Evolutionary conservation across 805 yeast genomes (phyloP), one percentile per base, ranked within the genome.

Genomic region (Komagataella mondaviorum): DNA sequence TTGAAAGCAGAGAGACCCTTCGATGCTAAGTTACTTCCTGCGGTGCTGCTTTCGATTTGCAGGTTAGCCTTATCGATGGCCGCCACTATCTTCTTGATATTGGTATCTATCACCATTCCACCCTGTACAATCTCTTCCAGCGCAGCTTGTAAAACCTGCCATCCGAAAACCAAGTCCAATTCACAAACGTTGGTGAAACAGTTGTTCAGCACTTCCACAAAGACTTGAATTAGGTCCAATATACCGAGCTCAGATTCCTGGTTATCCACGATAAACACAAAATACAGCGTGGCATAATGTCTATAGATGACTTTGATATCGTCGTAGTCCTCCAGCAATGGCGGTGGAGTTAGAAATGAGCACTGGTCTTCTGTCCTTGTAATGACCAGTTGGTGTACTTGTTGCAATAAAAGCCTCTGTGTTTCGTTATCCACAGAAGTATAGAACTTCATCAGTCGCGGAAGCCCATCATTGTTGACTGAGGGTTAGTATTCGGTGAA

Each of bases 51-150:
- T 30, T 30, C 39, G 39, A 30, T 30, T 30, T 30, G 39, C 10
- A 30, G 39, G 60, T 79, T 79, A 30, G 86, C 84, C 48, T 78
- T 85, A 65, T 86, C 95, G 8, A 86, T 86, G 0, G 93, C 87
- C 2, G 79, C 80, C 5, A 93, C 96, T 43, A 93, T 89, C 54
- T 84, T 79, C 23, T 70, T 62, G 18, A 89, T 88, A 57, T 83
- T 88, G 1, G 98, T 90, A 63, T 93, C 99, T 44, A 93, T 86
- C 6, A 93, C 99, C 95, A 93, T 84, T 0, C 99, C 99, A 23
- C 98, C 99, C 63, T 93, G 98, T 1, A 93, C 83, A 39, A 93
- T 85, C 60, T 93, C 98, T 59, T 84, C 93, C 49, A 90, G 66
- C 1, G 91, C 96, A 1, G 95, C 84, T 63, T 91, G 95, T 36